phyloP scores from a whole-genome alignment of 306 rosid species.

The Lotus japonicus region DNA sequence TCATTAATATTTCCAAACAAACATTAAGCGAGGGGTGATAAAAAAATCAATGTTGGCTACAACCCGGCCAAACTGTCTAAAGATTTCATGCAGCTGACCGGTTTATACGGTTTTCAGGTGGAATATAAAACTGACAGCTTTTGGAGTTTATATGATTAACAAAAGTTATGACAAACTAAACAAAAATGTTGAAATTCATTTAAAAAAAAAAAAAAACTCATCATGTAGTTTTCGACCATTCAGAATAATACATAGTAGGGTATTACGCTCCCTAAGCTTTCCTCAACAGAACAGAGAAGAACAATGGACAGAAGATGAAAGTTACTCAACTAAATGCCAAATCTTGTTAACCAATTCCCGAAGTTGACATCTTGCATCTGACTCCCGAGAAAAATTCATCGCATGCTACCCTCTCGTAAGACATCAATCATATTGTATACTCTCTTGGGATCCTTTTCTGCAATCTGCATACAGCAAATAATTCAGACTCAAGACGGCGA shows the following conservation, averaged over 20 bases:
- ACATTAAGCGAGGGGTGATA: no score
- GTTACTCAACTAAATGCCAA: neutral
- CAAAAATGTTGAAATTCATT: neutral
- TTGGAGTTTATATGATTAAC: neutral
- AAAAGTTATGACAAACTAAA: neutral
- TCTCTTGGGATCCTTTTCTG: conserved; percentile 44
- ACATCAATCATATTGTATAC: conserved; percentile 77
- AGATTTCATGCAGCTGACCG: no score
- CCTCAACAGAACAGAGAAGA: neutral
- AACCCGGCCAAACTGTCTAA: no score
- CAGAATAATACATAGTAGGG: neutral
- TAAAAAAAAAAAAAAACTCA: no score
- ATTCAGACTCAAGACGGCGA: neutral
- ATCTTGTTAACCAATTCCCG: neutral
- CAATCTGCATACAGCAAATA: conserved; percentile 44
- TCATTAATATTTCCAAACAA: no score
- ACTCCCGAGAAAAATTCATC: conserved; percentile 27
- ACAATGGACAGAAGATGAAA: neutral
- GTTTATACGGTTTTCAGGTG: no score
- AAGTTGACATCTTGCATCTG: neutral
- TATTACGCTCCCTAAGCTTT: neutral
- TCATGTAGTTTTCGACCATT: neutral
- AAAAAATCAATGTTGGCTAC: no score
- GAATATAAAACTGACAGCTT: neutral
- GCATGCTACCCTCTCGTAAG: conserved; percentile 73